Conservation (phyloP, 1,284 basidiomycete genomes). For the Ustilago tritici region DNA sequence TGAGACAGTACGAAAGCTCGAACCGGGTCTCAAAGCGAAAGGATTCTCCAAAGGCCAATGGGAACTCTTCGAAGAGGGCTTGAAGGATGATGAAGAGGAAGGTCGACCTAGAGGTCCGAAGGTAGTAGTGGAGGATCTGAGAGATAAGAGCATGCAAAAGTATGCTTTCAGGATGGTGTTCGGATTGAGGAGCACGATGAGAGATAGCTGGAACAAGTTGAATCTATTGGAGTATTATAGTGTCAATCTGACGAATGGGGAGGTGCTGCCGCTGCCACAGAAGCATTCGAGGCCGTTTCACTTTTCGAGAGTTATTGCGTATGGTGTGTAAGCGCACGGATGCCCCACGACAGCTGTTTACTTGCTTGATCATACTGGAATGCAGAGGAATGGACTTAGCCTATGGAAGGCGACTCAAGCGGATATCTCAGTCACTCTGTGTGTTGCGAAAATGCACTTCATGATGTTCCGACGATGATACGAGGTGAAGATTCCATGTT, state of each 20-base stretch:
- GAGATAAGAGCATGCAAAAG: conserved; percentile 71
- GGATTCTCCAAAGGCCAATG: conserved; percentile 76
- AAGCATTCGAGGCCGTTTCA: conserved; percentile 89
- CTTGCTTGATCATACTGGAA: neutral
- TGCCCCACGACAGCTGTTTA: neutral
- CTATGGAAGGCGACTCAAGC: neutral
- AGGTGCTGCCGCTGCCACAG: conserved; percentile 78
- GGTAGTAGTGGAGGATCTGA: conserved; percentile 61
- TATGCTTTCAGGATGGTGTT: conserved; percentile 90
- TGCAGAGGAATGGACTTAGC: neutral
- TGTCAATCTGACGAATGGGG: conserved; percentile 78
- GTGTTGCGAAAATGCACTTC: neutral
- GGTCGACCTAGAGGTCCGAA: conserved; percentile 49
- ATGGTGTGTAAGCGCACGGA: conserved; percentile 52
- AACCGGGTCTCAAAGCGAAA: conserved; percentile 78
- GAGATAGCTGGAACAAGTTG: conserved; percentile 82
- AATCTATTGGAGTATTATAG: conserved; percentile 77
- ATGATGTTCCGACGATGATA: neutral
- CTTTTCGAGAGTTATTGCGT: conserved; percentile 79
- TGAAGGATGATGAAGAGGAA: conserved; percentile 52
- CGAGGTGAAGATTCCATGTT: neutral
- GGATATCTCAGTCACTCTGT: neutral
- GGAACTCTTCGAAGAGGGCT: conserved; percentile 53
- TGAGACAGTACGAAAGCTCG: conserved; percentile 81
- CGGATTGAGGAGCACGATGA: conserved; percentile 79